A percentile compares a stretch with the other conserved stretches of the same genome.
Conservation (phyloP, 2,329 filamentous ascomycete genomes). For the Fusarium equiseti region DNA sequence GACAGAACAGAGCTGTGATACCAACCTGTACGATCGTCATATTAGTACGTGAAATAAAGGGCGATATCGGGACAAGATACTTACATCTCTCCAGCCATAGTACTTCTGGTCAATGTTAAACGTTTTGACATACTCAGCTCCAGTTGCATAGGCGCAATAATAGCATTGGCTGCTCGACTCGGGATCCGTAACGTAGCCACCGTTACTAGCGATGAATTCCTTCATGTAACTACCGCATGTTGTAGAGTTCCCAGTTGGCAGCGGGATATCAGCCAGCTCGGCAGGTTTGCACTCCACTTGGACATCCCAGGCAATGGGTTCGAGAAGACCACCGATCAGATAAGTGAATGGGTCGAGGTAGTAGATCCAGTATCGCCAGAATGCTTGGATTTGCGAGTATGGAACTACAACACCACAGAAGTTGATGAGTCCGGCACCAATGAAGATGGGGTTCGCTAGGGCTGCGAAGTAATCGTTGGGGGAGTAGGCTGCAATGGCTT, state of each 20-base stretch:
- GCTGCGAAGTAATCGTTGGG: constrained; percentile 70
- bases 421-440: constrained; percentile 23
- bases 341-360: constrained; percentile 59
- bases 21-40: neutral
- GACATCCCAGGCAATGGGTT: neutral
- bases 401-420: constrained; percentile 47
- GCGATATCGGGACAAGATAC: neutral
- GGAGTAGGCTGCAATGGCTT: constrained; percentile 71
- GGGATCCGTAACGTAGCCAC: neutral
- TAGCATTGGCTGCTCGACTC: neutral
- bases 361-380: constrained; percentile 54
- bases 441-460: constrained; percentile 62
- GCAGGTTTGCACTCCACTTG: neutral
- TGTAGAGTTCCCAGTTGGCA: neutral
- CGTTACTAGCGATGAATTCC: neutral
- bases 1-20: constrained; percentile 38
- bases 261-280: constrained; percentile 45
- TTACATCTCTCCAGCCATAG: constrained; percentile 39
- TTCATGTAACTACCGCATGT: neutral
- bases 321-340: constrained; percentile 53
- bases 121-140: neutral
- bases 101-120: neutral
- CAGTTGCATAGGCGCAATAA: neutral
- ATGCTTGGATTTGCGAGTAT: constrained; percentile 37
- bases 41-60: accelerated